Conservation (phyloP, 805 yeast genomes). For the Cyberlindnera samutprakarnensis region DNA sequence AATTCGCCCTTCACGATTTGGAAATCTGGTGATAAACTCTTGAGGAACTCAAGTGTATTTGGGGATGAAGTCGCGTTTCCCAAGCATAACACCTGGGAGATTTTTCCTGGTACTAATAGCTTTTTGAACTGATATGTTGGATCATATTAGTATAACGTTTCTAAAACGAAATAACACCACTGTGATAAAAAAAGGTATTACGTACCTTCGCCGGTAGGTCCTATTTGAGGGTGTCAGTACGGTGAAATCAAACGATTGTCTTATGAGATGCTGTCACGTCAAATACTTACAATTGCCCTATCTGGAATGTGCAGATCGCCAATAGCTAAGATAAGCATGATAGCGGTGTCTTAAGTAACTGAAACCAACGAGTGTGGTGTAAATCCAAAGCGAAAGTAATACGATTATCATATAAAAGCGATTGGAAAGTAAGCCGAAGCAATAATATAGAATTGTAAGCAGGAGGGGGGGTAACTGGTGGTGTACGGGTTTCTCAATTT, state of each 20-base stretch:
- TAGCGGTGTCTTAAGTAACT: no score
- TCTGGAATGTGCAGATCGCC: constrained; percentile 92
- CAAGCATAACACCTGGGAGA: constrained; percentile 74
- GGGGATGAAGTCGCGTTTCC: constrained; percentile 76
- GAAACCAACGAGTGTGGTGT: no score
- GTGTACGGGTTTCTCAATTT: no score
- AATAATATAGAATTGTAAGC: no score
- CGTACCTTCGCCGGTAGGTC: constrained; percentile 38
- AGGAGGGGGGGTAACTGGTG: no score
- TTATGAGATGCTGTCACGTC: no score
- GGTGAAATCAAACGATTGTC: no score
- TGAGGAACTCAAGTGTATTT: constrained; percentile 55
- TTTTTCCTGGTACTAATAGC: constrained; percentile 76
- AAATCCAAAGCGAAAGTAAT: no score
- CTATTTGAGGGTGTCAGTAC: constrained; percentile 19
- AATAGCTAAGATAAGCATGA: constrained; percentile 75
- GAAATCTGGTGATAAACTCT: constrained; percentile 62
- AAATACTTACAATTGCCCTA: constrained; percentile 60
- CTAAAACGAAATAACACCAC: no score
- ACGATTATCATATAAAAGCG: no score
- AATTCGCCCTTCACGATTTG: constrained; percentile 78
- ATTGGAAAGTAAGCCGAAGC: no score
- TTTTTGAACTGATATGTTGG: constrained; percentile 62
- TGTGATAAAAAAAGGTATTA: background rate
- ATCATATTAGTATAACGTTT: no score